Conservation (phyloP, 805 yeast species). For the Zygosaccharomyces bailii region DNA sequence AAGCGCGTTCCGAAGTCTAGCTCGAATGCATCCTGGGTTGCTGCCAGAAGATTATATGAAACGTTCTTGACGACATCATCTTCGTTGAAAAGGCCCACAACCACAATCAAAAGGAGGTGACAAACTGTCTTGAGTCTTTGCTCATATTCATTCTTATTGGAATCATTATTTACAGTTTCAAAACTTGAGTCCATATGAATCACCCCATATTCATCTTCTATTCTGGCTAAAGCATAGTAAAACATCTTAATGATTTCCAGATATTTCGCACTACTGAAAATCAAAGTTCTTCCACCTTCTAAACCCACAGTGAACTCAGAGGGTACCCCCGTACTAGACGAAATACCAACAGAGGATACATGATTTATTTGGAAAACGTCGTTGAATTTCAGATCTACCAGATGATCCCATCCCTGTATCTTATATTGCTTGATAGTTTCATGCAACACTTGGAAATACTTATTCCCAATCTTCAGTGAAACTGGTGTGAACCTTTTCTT, state of each 20-base stretch:
- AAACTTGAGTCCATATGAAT: conserved; percentile 1
- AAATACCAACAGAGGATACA: conserved; percentile 40
- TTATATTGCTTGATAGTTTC: conserved; percentile 44
- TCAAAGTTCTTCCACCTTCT: conserved; percentile 36
- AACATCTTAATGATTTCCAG: conserved; percentile 67
- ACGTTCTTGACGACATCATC: conserved; percentile 58
- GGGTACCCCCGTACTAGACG: conserved; percentile 45
- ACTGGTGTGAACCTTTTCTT: conserved; percentile 56
- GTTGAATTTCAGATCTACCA: conserved; percentile 39
- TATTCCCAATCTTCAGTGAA: conserved; percentile 64
- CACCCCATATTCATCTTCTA: conserved; percentile 37
- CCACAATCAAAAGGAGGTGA: conserved; percentile 57
- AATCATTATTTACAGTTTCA: conserved; percentile 15
- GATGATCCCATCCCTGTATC: conserved; percentile 32
- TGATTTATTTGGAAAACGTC: conserved; percentile 44
- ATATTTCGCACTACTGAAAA: conserved; percentile 48
- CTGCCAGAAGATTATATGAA: conserved; percentile 59
- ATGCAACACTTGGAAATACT: conserved; percentile 55
- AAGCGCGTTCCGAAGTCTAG: conserved; percentile 57
- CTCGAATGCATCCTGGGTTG: conserved; percentile 56
- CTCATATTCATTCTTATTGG: conserved; percentile 31
- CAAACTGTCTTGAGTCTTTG: conserved; percentile 45
- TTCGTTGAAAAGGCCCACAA: conserved; percentile 63
- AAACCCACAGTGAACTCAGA: conserved; percentile 49
- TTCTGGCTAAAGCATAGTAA: conserved; percentile 60